Conservation (phyloP, 1,139 yeast species). For the Petasospora rhodanensis region DNA sequence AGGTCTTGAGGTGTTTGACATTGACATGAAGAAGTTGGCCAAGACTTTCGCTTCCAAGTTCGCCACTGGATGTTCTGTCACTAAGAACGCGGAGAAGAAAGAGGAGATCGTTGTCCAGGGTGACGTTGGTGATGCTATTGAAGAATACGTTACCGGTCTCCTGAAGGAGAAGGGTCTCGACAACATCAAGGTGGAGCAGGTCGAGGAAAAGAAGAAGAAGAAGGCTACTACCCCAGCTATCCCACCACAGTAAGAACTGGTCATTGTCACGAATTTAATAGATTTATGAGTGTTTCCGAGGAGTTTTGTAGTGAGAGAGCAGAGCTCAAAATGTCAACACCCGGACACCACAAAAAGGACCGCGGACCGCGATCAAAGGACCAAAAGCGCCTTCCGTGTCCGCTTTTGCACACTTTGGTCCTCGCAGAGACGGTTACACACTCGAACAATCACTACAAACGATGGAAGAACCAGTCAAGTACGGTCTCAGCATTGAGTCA, state of each 20-base stretch:
- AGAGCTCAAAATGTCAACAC: too few relatives aligned
- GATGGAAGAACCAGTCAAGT: conserved; percentile 14
- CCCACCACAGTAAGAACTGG: conserved; percentile 6
- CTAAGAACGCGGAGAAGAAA: conserved; percentile 85
- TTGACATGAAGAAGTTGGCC: conserved; percentile 86
- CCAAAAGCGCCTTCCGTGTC: too few relatives aligned
- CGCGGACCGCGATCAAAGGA: too few relatives aligned
- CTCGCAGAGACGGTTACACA: too few relatives aligned
- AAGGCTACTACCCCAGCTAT: conserved; percentile 29
- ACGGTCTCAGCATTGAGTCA: conserved; percentile 10
- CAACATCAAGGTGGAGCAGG: conserved; percentile 82
- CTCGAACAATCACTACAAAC: too few relatives aligned
- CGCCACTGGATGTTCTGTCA: conserved; percentile 96
- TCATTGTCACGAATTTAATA: too few relatives aligned
- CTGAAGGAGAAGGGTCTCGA: conserved; percentile 78
- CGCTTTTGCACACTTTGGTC: too few relatives aligned
- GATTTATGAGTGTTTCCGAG: too few relatives aligned
- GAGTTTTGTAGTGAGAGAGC: too few relatives aligned
- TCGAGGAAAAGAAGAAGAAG: conserved; percentile 78
- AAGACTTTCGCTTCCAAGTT: conserved; percentile 91
- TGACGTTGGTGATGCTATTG: conserved; percentile 91
- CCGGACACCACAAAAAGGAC: too few relatives aligned
- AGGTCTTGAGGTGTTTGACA: conserved; percentile 84
- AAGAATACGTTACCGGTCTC: conserved; percentile 63
- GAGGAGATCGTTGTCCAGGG: conserved; percentile 94